A percentile compares a stretch with the other conserved stretches of the same genome.
Conservation (phyloP, 1,139 yeast species). For the Meyerozyma elateridarum region DNA sequence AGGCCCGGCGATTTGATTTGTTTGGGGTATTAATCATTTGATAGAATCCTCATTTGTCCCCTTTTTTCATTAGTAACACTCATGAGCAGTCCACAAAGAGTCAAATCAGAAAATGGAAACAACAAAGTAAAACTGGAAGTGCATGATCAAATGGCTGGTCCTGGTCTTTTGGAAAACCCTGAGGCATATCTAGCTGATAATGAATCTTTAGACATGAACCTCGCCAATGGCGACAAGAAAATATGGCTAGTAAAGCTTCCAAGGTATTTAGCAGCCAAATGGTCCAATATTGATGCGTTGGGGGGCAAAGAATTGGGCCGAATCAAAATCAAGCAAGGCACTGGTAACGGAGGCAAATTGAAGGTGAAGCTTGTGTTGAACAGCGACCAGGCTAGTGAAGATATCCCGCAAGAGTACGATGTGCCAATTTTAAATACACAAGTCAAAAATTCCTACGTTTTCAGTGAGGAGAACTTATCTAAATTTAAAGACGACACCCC, state of each 20-base stretch:
- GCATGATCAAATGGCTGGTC: background rate
- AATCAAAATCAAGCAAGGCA: conserved; percentile 60
- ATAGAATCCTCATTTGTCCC: too few species aligned
- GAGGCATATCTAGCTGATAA: conserved; percentile 47
- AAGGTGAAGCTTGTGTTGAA: conserved; percentile 58
- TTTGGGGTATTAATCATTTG: too few species aligned
- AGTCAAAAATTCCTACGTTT: conserved; percentile 83
- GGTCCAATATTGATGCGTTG: conserved; percentile 62
- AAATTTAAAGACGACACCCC: conserved; percentile 51
- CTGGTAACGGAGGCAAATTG: conserved; percentile 37
- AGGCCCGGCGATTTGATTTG: too few species aligned
- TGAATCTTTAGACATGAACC: conserved; percentile 62
- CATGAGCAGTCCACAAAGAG: conserved; percentile 4
- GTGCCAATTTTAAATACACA: conserved; percentile 70
- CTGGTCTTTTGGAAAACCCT: conserved; percentile 36
- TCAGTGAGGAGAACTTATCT: conserved; percentile 80
- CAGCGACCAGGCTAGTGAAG: conserved; percentile 28
- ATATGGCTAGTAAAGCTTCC: conserved; percentile 94
- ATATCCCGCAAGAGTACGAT: conserved; percentile 81
- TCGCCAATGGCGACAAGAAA: conserved; percentile 52
- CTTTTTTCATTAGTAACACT: too few species aligned
- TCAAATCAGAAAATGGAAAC: conserved; percentile 3
- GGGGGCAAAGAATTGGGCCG: conserved; percentile 78
- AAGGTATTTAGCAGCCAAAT: conserved; percentile 73
- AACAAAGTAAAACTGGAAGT: background rate